Conservation (phyloP, 2,329 filamentous ascomycete species). For the Hysterium pulicare region DNA sequence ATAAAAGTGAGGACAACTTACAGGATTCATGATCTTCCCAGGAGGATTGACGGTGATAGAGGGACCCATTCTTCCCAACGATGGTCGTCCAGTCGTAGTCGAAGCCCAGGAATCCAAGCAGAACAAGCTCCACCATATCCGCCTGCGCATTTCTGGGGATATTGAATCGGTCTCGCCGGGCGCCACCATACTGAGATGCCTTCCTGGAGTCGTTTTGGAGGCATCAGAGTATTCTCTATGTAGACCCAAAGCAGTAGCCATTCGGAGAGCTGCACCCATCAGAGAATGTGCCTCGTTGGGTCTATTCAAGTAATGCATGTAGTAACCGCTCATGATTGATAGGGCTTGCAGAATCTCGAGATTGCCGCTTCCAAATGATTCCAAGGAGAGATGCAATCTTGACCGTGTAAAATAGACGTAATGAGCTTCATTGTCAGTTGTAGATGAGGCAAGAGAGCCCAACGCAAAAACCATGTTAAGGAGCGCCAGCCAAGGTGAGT, state of each 20-base stretch:
- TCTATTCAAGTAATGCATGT: conserved; percentile 73
- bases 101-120: conserved; percentile 45
- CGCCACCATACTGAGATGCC: conserved; percentile 17
- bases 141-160: conserved; percentile 37
- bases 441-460: conserved; percentile 67
- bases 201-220: conserved; percentile 10
- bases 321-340: conserved; percentile 69
- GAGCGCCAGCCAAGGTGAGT: conserved; percentile 68
- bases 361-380: conserved; percentile 66
- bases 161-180: conserved; percentile 31
- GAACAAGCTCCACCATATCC: conserved; percentile 46
- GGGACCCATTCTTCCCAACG: conserved; percentile 36
- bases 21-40: conserved; percentile 29
- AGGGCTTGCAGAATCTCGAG: conserved; percentile 72
- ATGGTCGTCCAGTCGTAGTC: conserved; percentile 43
- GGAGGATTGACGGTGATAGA: conserved; percentile 38
- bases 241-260: conserved; percentile 70
- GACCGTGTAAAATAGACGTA: conserved; percentile 67
- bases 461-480: conserved; percentile 75
- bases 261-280: conserved; percentile 66
- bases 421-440: conserved; percentile 61
- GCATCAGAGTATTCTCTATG: conserved; percentile 59
- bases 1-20: conserved; percentile 14
- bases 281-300: conserved; percentile 74
- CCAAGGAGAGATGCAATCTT: conserved; percentile 63